Percentiles rank a stretch among this genome's conserved stretches.
Conservation (phyloP, 164 flowering plant species). For the Vitis vinifera region DNA sequence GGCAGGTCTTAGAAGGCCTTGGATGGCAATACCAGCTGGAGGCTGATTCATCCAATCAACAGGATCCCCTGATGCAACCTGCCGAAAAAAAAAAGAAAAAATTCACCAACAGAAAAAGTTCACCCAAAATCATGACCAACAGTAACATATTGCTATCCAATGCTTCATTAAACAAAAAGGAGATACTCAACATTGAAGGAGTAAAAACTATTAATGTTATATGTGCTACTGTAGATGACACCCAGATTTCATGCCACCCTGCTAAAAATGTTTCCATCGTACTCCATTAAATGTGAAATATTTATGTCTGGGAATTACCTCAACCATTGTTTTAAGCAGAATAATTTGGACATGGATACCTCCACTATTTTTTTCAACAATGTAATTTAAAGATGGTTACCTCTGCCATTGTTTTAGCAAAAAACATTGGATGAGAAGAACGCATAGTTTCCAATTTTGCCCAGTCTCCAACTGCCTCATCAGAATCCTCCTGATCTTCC, state of each 20-base stretch:
- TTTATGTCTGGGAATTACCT: no score
- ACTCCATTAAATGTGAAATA: no score
- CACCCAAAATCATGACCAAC: not conserved
- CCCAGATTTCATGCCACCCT: no score
- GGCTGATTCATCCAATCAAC: constrained; percentile 81
- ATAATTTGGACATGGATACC: no score
- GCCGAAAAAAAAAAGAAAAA: constrained; percentile 3
- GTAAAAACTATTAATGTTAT: not conserved
- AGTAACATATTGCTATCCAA: no score
- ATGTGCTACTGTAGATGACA: no score
- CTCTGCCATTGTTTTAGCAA: constrained; percentile 80
- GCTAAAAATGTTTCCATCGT: no score
- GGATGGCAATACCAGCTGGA: constrained; percentile 70
- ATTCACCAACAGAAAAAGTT: not conserved
- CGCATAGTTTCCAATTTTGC: constrained; percentile 95
- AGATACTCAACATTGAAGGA: not conserved
- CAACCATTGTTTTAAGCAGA: no score
- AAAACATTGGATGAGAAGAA: constrained; percentile 86
- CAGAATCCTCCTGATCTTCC: constrained; percentile 60
- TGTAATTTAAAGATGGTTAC: constrained; percentile 24
- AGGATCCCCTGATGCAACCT: constrained; percentile 70
- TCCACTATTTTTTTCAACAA: no score
- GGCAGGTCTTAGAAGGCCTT: constrained; percentile 80
- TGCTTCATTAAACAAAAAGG: no score
- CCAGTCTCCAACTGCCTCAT: constrained; percentile 80